Evolutionary conservation across 2,329 filamentous ascomycete genomes (phyloP), one percentile per base, ranked within the genome.

Genomic region (Trichophyton verrucosum): DNA sequence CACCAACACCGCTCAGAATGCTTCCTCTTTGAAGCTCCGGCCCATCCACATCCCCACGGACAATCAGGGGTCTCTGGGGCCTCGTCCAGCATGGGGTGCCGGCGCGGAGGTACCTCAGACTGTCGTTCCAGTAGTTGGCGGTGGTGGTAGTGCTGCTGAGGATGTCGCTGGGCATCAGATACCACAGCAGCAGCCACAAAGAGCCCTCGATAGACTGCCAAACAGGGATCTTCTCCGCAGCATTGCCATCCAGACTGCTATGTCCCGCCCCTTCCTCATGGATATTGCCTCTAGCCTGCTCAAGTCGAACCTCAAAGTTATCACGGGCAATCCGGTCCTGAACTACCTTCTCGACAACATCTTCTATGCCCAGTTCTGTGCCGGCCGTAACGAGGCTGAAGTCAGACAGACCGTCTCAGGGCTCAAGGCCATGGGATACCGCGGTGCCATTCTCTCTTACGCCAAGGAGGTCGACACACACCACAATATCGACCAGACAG

Each of bases 341-440:
- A 58, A 49, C 33, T 64, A 59, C 58, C 36, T 66, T 3, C 60
- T 65, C 36, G 63, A 66, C 51, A 74, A 76, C 57, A 72, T 78
- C 7, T 73, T 82, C 15, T 83, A 83, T 65, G 76, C 81, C 61
- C 81, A 83, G 55, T 83, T 83, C 68, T 82, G 81, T 63, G 81
- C 80, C 0, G 81, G 81, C 0, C 76, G 76, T 30, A 81, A 77
- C 59, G 73, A 75, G 46, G 60, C 62, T 0, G 80, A 82, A 60
- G 78, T 82, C 1, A 71, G 74, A 36, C 69, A 69, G 3, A 79
- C 76, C 0, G 74, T 80, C 24, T 67, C 70, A 2, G 71, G 72
- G 1, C 77, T 82, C 58, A 80, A 78, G 65, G 62, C 65, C 0
- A 68, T 82, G 20, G 81, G 81, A 15, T 82, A 77, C 64, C 73